phyloP scores from a whole-genome alignment of 2,329 filamentous ascomycete species.

The Sordariomycetes sp. region DNA sequence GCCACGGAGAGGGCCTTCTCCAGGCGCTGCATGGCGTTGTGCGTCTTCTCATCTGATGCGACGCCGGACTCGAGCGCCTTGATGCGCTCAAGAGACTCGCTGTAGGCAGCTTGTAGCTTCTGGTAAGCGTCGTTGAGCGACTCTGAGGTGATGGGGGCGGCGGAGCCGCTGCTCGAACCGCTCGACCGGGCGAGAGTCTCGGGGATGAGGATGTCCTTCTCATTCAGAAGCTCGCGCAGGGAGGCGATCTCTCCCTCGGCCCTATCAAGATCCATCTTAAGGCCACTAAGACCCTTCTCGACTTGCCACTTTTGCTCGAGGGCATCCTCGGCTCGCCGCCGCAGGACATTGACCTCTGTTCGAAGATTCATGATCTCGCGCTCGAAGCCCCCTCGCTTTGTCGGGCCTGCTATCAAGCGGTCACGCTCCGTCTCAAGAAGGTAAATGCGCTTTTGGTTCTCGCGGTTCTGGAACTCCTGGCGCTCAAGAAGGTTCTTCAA shows the following conservation, averaged over 20 bases:
- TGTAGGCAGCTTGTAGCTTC: constrained; percentile 65
- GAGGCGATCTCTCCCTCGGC: constrained; percentile 87
- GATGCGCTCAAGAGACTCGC: constrained; percentile 56
- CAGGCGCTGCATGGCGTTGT: constrained; percentile 53
- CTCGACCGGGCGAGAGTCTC: constrained; percentile 43
- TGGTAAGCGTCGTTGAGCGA: constrained; percentile 66
- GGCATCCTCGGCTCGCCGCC: constrained; percentile 84
- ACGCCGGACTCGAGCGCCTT: constrained; percentile 42
- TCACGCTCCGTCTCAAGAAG: constrained; percentile 72
- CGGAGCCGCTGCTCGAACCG: constrained; percentile 16
- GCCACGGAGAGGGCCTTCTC: constrained; percentile 61
- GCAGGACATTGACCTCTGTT: constrained; percentile 74
- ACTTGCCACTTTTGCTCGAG: constrained; percentile 94
- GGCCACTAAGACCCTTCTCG: constrained; percentile 76
- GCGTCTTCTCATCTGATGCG: constrained; percentile 46
- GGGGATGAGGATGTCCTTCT: constrained; percentile 73
- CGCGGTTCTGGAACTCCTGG: constrained; percentile 74
- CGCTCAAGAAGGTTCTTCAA: constrained; percentile 78
- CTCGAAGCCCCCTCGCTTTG: constrained; percentile 71
- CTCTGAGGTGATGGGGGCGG: constrained; percentile 51
- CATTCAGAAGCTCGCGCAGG: constrained; percentile 67
- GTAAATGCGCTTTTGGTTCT: constrained; percentile 73
- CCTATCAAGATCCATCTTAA: constrained; percentile 95
- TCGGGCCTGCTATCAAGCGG: constrained; percentile 57
- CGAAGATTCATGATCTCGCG: constrained; percentile 72